These are phyloP conservation scores for Cylindrodendrum hubeiense DNA, from an alignment of 2,329 filamentous ascomycete species.

Conservation along the genomic window DNA sequence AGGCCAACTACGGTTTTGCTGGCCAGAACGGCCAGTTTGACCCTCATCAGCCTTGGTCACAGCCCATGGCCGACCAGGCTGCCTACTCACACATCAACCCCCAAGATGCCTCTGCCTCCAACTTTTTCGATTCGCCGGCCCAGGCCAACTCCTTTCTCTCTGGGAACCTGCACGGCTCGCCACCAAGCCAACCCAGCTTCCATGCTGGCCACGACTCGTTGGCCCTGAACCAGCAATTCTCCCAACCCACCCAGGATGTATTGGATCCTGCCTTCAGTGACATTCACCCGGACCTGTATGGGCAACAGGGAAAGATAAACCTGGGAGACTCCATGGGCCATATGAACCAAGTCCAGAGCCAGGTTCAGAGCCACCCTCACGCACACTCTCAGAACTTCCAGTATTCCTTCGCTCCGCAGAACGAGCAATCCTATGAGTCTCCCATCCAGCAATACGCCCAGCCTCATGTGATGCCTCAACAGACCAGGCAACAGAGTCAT, in stretches of 20 bases:
- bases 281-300: slow-evolving; percentile 53
- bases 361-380: slow-evolving; percentile 48
- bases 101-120: slow-evolving; percentile 47
- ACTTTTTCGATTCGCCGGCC: slow-evolving; percentile 51
- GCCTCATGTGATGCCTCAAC: slow-evolving; percentile 50
- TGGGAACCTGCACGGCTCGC: slow-evolving; percentile 45
- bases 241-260: slow-evolving; percentile 50
- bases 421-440: slow-evolving; percentile 49
- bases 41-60: slow-evolving; percentile 53
- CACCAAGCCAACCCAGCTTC: slow-evolving; percentile 46
- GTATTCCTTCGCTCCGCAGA: slow-evolving; percentile 50
- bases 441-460: slow-evolving; percentile 49
- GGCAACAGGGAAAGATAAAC: slow-evolving; percentile 50
- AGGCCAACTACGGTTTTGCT: slow-evolving; percentile 49
- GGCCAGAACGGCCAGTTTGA: slow-evolving; percentile 54
- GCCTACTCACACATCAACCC: slow-evolving; percentile 49
- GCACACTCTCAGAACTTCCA: slow-evolving; percentile 49
- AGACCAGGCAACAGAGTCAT: slow-evolving; percentile 48
- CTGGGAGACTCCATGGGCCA: slow-evolving; percentile 45
- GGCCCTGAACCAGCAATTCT: slow-evolving; percentile 50
- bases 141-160: slow-evolving; percentile 50
- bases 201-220: slow-evolving; percentile 48
- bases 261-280: slow-evolving; percentile 53
- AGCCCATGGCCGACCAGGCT: slow-evolving; percentile 50
- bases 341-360: slow-evolving; percentile 48